A percentile compares a stretch with the other conserved stretches of the same genome.
Conservation (phyloP, 352 stramenopile genomes). For the Blastocystis sp. region DNA sequence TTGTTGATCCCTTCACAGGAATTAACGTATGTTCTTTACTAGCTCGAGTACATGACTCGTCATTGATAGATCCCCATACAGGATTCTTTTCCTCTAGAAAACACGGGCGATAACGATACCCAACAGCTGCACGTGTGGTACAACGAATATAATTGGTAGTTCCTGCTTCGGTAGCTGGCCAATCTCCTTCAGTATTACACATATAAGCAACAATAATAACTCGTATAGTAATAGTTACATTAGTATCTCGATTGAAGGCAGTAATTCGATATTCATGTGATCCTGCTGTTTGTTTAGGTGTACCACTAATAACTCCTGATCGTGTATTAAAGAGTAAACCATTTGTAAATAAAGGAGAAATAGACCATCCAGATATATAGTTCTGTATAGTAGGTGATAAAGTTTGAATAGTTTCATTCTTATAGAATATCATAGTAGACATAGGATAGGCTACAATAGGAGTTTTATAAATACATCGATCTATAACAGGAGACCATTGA, state of each 20-base stretch:
- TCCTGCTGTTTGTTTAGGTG: constrained; percentile 3
- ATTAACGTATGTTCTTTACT: too few relatives aligned
- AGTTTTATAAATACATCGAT: constrained; percentile 28
- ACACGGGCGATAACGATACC: too few relatives aligned
- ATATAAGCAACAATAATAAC: constrained; percentile 9
- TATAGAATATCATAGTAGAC: constrained; percentile 1
- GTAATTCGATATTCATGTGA: constrained; percentile 1
- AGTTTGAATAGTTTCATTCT: constrained; percentile 6
- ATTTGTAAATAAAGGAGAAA: background rate
- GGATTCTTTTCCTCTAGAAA: too few relatives aligned
- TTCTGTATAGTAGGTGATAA: constrained; percentile 14
- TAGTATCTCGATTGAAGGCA: constrained; percentile 10
- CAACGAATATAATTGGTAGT: constrained; percentile 14
- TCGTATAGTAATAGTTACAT: constrained; percentile 14
- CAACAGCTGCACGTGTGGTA: background rate
- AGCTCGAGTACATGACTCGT: too few relatives aligned
- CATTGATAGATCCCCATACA: too few relatives aligned
- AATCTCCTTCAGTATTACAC: background rate
- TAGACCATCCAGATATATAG: constrained; percentile 26
- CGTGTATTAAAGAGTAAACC: constrained; percentile 17
- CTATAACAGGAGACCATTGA: constrained; percentile 12
- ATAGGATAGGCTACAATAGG: constrained; percentile 5
- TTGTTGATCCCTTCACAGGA: too few relatives aligned
- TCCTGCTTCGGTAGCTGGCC: constrained; percentile 11
- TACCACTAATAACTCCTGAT: constrained; percentile 22